Base-by-base conservation (phyloP, 208 protist genomes). In the Leishmania braziliensis region DNA sequence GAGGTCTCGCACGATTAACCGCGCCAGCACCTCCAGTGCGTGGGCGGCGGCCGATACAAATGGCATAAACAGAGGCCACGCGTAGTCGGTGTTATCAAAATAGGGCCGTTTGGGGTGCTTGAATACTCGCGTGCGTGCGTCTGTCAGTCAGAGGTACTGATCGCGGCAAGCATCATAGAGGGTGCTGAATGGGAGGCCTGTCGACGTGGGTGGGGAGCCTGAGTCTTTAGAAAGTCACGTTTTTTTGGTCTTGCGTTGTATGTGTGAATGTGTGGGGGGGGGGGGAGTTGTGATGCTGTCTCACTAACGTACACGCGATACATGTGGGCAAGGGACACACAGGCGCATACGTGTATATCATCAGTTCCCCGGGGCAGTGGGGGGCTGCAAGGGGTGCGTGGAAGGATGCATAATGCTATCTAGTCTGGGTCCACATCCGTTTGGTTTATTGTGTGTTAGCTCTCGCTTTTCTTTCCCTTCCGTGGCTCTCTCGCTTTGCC, bases 1-100 rank as follows among this genome's bases (percentile, higher is more conserved):
- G 91, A 94, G 43, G 91, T 98, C 12, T 80, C 84, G 6, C 88
- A 96, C 18, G 90, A 96, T 26, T 98, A 91, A 84, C 48, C 9
- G 58, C 20, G 16, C 26, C n/a, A 58, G 70, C 48, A 60, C 43
- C 43, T 46, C 33, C 23, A 50, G 66, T 72, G 66, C 3, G 39
- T 72, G 18, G 9, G 66, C 23, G 66, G 16, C 62, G 29, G 62
- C 43, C 46, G 23, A 39, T 73, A 26, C 68, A 73, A 51, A 68
- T 5, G 2, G 12, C 62, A 68, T 39, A 29, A 68, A 33, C 14
- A 29, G 62, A 20, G 29, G 12, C 62, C 12, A 68, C 29, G 62
- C 62, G 62, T n/a, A 9, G 14, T 3, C 53, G 10, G 16, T 56
- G 16, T 56, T 20, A 56, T 9, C 62, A 9, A 20, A 39, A 2